A percentile compares a stretch with the other conserved stretches of the same genome.
phyloP scores from a whole-genome alignment of 495 filamentous ascomycete genomes.

The Trypethelium eluteriae region DNA sequence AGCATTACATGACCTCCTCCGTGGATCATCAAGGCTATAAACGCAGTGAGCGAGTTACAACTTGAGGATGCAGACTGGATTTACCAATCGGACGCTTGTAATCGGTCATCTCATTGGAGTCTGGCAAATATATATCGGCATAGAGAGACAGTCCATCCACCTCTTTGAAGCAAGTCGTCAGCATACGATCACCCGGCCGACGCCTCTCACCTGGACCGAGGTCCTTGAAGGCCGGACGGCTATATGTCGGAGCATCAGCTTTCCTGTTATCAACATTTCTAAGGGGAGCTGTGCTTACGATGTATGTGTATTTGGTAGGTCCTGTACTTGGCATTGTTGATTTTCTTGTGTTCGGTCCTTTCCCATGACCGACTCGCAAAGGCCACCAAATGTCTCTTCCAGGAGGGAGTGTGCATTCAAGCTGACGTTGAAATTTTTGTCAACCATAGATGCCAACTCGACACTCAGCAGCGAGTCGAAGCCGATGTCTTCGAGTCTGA shows the following conservation, averaged over 20 bases:
- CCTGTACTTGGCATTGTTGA: neutral
- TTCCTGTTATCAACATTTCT: neutral
- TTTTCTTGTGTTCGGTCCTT: neutral
- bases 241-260: neutral
- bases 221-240: neutral
- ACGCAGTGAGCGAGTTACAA: neutral
- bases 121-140: neutral
- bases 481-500: neutral
- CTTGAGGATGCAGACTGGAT: neutral
- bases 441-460: neutral
- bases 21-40: constrained; percentile 48
- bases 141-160: neutral
- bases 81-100: neutral
- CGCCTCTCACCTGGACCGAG: neutral
- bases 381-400: neutral
- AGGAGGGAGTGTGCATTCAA: neutral
- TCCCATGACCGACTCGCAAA: neutral
- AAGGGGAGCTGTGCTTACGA: neutral
- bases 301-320: neutral
- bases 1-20: constrained; percentile 46
- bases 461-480: neutral
- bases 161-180: neutral
- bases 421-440: neutral
- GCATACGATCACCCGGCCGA: neutral
- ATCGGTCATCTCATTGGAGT: neutral